Percentiles rank a stretch among this genome's conserved stretches.
Evolutionary conservation across 441 rosid genomes (phyloP).

Genomic region (Populus hybrid): DNA sequence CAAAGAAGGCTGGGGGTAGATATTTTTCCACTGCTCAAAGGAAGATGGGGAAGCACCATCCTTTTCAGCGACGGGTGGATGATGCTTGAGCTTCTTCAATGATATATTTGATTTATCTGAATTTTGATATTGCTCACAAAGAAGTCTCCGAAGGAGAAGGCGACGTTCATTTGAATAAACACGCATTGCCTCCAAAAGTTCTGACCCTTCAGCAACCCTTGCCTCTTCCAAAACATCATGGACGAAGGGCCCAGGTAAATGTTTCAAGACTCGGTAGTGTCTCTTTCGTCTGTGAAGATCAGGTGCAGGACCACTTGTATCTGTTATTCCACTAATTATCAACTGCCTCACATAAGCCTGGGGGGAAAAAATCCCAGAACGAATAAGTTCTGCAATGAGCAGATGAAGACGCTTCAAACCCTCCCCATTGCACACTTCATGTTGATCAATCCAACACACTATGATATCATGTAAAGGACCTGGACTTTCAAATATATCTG

Average conservation of each 20-base stretch:
- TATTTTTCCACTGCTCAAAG: constrained; percentile 52
- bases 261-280: constrained; percentile 80
- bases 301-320: constrained; percentile 41
- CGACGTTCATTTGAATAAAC: constrained; percentile 83
- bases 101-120: constrained; percentile 28
- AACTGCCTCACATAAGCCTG: constrained; percentile 95
- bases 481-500: constrained; percentile 83
- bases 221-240: constrained; percentile 66
- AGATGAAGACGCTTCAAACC: constrained; percentile 81
- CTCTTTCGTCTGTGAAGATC: constrained; percentile 64
- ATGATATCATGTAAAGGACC: constrained; percentile 92
- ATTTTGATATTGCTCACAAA: constrained; percentile 32
- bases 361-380: constrained; percentile 84
- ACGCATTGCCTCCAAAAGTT: constrained; percentile 58
- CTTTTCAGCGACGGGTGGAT: constrained; percentile 23
- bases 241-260: constrained; percentile 72
- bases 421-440: constrained; percentile 72
- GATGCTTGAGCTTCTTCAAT: constrained; percentile 48
- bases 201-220: constrained; percentile 56
- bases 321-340: constrained; percentile 86
- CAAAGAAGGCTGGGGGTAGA: constrained; percentile 32
- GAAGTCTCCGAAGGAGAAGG: constrained; percentile 61
- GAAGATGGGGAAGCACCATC: constrained; percentile 36
- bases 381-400: constrained; percentile 74
- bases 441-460: constrained; percentile 99